A percentile compares a stretch with the other conserved stretches of the same genome.
Evolutionary conservation across 441 rosid species (phyloP).

Genomic region (Erodium moschatum): DNA sequence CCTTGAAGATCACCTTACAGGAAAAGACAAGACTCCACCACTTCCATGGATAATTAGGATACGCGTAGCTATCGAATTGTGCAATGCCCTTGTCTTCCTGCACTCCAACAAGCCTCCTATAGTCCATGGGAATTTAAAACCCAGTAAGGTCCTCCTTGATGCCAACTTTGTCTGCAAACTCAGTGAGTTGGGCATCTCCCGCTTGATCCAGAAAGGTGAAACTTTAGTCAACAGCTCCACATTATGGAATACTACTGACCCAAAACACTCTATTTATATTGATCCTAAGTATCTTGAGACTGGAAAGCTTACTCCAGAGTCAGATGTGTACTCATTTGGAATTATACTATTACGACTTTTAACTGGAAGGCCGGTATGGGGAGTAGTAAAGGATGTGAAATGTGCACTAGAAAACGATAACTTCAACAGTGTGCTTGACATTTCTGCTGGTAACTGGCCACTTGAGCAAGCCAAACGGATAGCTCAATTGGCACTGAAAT

Average conservation of each 20-base stretch:
- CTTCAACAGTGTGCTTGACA: constrained; percentile 47
- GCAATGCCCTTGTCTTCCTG: constrained; percentile 82
- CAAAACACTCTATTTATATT: constrained; percentile 25
- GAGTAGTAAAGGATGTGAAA: constrained; percentile 45
- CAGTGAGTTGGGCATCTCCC: constrained; percentile 49
- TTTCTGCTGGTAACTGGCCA: constrained; percentile 80
- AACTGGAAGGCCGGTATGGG: constrained; percentile 49
- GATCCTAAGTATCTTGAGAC: constrained; percentile 53
- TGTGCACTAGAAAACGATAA: constrained; percentile 57
- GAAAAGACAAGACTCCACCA: constrained; percentile 40
- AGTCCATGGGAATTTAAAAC: constrained; percentile 68
- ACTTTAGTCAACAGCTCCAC: neutral
- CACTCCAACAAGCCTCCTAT: constrained; percentile 70
- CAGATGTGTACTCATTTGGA: constrained; percentile 73
- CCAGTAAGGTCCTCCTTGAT: constrained; percentile 75
- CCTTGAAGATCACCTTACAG: constrained; percentile 58
- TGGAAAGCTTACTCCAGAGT: constrained; percentile 44
- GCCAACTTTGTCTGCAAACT: constrained; percentile 56
- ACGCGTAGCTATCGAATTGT: constrained; percentile 57
- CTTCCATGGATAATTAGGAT: constrained; percentile 62
- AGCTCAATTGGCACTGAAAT: constrained; percentile 55
- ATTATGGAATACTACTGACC: constrained; percentile 16
- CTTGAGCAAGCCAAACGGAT: constrained; percentile 41
- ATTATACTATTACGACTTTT: constrained; percentile 65
- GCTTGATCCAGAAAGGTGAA: constrained; percentile 35